Base-by-base conservation (phyloP, 208 protist species). In the Trypanosoma congolense region DNA sequence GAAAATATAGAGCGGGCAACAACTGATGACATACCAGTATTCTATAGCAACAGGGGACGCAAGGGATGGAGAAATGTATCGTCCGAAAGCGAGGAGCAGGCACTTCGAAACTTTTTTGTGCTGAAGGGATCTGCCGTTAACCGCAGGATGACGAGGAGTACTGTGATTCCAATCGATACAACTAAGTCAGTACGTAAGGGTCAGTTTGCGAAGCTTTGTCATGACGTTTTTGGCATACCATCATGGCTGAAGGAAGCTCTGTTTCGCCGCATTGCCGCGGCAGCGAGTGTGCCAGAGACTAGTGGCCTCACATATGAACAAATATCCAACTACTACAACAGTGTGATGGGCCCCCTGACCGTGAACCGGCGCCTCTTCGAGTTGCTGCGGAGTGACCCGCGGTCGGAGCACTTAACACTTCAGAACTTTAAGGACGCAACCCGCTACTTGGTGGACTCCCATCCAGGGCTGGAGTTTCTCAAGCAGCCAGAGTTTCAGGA, bases 401-500 rank as follows among this genome's bases (percentile, higher is more conserved):
- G 30, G 25, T 14, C 55, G 12, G 73, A 83, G 33, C 79, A 79
- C 48, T 69, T 93, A 46, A 90, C 81, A 2, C 26, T 88, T 5
- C 65, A 83, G 22, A 67, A 90, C 53, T 62, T 93, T 19, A 87
- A 88, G 66, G 36, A 55, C 24, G 74, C 79, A 66, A 70, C 65
- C 26, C 78, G 73, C 28, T 87, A 73, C 54, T 68, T 98, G 10
- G 73, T 98, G 16, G 60, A 77, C 3, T 61, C 65, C 8, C 96
- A 98, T 61, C 84, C 93, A 8, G 90, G 92, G 3, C 79, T 98
- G 12, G 78, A 92, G 35, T 98, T 98, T 61, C 75, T 98, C 46
- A 73, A 93, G 58, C 92, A 97, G 50, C 90, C 93, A 25, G 92
- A 98, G 56, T 98, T 98, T 73, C 94, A 98, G 64, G 82, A 93